A percentile compares a stretch with the other conserved stretches of the same genome.
Conservation (phyloP, 2,329 filamentous ascomycete genomes). For the Pyrenochaeta sp. region DNA sequence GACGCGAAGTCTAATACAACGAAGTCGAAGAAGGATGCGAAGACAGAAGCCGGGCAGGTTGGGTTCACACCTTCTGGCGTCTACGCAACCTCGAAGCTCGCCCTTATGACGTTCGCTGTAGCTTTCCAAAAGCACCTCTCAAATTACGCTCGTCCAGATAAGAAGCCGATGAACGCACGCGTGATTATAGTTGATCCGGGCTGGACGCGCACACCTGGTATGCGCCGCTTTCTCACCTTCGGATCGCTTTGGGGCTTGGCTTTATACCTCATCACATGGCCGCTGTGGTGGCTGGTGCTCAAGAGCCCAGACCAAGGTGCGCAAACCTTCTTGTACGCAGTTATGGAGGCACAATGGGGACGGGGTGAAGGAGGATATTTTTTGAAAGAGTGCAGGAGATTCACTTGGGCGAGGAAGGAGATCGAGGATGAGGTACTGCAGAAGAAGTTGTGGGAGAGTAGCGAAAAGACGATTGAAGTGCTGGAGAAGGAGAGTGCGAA, state of each 20-base stretch:
- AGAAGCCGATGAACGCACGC: slow-evolving; percentile 79
- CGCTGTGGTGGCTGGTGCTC: slow-evolving; percentile 84
- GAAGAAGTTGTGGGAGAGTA: slow-evolving; percentile 89
- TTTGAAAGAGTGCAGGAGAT: slow-evolving; percentile 87
- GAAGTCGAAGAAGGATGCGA: slow-evolving; percentile 64
- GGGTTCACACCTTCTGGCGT: slow-evolving; percentile 55
- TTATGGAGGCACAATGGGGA: slow-evolving; percentile 79
- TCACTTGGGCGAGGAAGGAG: slow-evolving; percentile 75
- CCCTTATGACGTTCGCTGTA: slow-evolving; percentile 86
- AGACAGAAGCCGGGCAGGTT: slow-evolving; percentile 30
- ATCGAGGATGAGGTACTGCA: slow-evolving; percentile 80
- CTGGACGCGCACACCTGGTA: slow-evolving; percentile 83
- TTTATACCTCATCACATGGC: slow-evolving; percentile 79
- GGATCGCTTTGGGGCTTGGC: slow-evolving; percentile 83
- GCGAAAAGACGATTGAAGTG: slow-evolving; percentile 78
- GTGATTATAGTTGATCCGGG: slow-evolving; percentile 91
- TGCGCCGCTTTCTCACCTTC: slow-evolving; percentile 83
- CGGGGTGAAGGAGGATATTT: slow-evolving; percentile 73
- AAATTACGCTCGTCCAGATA: slow-evolving; percentile 82
- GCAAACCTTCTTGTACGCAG: slow-evolving; percentile 84
- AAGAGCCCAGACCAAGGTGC: slow-evolving; percentile 86
- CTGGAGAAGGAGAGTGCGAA: slow-evolving; percentile 81
- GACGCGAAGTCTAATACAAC: slow-evolving; percentile 55
- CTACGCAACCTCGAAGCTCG: slow-evolving; percentile 67
- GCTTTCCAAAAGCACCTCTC: slow-evolving; percentile 94